These are phyloP conservation scores for Exidia glandulosa DNA, from an alignment of 768 basidiomycete genomes.

Conservation along the genomic window DNA sequence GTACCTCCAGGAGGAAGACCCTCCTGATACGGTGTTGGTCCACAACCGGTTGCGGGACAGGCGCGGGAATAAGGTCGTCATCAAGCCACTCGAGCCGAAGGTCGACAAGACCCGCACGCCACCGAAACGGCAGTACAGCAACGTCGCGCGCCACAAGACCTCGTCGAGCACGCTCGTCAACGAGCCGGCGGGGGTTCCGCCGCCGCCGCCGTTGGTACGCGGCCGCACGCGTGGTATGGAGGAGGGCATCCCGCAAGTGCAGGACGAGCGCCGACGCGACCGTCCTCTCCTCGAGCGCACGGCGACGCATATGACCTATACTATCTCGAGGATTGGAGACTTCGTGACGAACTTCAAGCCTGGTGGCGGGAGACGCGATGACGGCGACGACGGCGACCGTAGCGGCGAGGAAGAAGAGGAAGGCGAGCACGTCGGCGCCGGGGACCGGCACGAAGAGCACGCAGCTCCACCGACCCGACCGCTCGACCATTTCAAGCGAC, in stretches of 20 bases:
- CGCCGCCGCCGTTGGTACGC: neutral
- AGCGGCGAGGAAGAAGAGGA: constrained; percentile 10
- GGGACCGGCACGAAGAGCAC: constrained; percentile 29
- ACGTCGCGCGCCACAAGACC: neutral
- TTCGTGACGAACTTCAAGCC: neutral
- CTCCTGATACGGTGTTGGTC: too few species aligned
- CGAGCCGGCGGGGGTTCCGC: constrained; percentile 23
- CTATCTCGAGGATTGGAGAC: neutral
- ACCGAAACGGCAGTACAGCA: neutral
- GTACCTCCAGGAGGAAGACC: neutral
- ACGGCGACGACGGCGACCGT: constrained; percentile 14
- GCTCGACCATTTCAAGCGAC: constrained; percentile 19
- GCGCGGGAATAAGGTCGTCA: neutral
- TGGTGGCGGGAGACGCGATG: constrained; percentile 6
- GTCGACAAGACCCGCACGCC: neutral
- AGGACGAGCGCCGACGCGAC: neutral
- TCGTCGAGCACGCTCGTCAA: neutral
- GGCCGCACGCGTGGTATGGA: neutral
- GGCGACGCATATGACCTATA: neutral
- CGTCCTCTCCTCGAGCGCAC: neutral
- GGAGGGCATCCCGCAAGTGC: neutral
- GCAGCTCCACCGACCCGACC: constrained; percentile 40
- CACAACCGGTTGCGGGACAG: neutral
- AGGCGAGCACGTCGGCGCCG: too few species aligned
- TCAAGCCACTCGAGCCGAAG: neutral